A percentile compares a stretch with the other conserved stretches of the same genome.
Conservation (phyloP, 345 rosid genomes). For the Corymbia maculata region DNA sequence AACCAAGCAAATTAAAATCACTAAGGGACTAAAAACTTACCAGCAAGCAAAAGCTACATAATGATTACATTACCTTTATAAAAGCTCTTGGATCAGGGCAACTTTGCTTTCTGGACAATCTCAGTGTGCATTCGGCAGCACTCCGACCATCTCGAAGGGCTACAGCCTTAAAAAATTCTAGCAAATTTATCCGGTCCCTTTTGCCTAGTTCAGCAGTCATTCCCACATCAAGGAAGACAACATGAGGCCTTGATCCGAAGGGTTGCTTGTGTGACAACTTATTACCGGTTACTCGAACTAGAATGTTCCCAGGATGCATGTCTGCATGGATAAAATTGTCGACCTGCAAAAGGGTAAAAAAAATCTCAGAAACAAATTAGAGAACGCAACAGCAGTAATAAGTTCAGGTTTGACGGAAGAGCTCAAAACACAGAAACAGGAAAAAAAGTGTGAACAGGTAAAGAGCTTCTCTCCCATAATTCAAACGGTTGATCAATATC, state of each 20-base stretch:
- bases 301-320: slow-evolving; percentile 99
- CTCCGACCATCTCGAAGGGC: slow-evolving; percentile 84
- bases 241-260: slow-evolving; percentile 83
- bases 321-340: slow-evolving; percentile 98
- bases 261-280: slow-evolving; percentile 50
- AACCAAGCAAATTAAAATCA: not conserved
- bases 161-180: slow-evolving; percentile 92
- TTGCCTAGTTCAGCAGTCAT: slow-evolving; percentile 98
- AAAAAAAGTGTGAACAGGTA: not conserved
- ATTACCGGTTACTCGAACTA: slow-evolving; percentile 60
- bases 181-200: slow-evolving; percentile 57
- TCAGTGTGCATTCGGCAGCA: slow-evolving; percentile 79
- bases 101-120: slow-evolving; percentile 70
- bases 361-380: not conserved
- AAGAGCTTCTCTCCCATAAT: not conserved
- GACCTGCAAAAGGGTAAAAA: slow-evolving; percentile 31
- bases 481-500: not conserved
- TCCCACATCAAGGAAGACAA: slow-evolving; percentile 94
- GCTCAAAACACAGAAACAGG: not conserved
- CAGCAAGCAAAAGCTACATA: not conserved
- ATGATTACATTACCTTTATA: slow-evolving; percentile 37
- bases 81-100: slow-evolving; percentile 93
- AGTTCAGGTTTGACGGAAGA: not conserved
- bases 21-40: not conserved
- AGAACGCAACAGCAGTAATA: not conserved